Base-by-base conservation (phyloP, 192 early-diverging fungal genomes). In the Powellomyces hirtus region DNA sequence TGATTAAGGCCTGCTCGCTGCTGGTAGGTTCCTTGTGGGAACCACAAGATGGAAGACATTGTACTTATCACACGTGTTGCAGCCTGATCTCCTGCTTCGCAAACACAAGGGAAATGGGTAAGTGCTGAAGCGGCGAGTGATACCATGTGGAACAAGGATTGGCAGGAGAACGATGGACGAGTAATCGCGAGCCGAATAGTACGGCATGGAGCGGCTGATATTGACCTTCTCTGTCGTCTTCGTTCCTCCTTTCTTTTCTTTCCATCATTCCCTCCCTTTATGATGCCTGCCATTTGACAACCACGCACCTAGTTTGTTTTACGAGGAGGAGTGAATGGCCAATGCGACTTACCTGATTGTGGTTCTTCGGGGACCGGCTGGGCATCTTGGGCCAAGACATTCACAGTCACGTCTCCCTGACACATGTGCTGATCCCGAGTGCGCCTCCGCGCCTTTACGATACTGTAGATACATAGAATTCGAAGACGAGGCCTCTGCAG, bases 81-180 rank as follows among this genome's bases (percentile, higher is more conserved):
- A 89, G 87, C 89, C 91, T 0, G 91, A 93, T 67, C 71, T 81
- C 35, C 58, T 76, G 20, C 75, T 82, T 37, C 82, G 91, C 35
- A 89, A 89, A 62, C 92, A 94, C 75, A 84, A 81, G 50, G 88
- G 89, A 35, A 92, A 88, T 82, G 94, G 94, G 87, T 91, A 80
- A 75, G 85, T 72, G 27, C 46, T 6, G 44, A 46, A 46, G 44
- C 1, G 44, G 18, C 18, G 44, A 22, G 18, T 46, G 44, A 56
- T 58, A 18, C 14, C 59, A 11, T 29, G 64, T 29, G 67, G 65
- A 24, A 22, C 6, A n/a, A n/a, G n/a, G n/a, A n/a, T n/a, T n/a
- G n/a, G n/a, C n/a, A n/a, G n/a, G n/a, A n/a, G n/a, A n/a, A 27
- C n/a, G n/a, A n/a, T n/a, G n/a, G n/a, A n/a, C n/a, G n/a, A n/a